phyloP scores from a whole-genome alignment of 2,329 filamentous ascomycete species.

The Epicoccum nigrum region DNA sequence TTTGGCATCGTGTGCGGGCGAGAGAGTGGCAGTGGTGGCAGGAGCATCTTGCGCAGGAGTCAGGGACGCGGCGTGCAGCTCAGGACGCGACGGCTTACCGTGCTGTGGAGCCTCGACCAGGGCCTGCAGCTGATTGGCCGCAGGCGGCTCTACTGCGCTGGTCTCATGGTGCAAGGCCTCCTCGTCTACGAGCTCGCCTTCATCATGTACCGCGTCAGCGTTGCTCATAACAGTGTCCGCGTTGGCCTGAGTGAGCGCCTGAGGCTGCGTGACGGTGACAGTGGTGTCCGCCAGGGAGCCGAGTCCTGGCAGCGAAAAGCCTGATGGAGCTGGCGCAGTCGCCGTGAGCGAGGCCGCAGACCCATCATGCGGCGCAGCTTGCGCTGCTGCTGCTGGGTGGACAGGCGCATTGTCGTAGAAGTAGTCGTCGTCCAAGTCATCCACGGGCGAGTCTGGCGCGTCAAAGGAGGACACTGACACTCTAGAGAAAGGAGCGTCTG shows the following conservation, averaged over 20 bases:
- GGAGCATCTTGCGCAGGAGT: constrained; percentile 31
- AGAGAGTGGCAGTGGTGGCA: constrained; percentile 20
- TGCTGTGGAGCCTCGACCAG: constrained; percentile 33
- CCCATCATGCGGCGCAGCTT: constrained; percentile 25
- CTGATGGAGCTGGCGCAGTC: constrained; percentile 32
- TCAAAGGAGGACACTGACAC: constrained; percentile 43
- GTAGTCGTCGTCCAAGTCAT: constrained; percentile 50
- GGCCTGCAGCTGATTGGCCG: constrained; percentile 30
- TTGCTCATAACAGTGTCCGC: constrained; percentile 23
- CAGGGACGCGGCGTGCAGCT: constrained; percentile 29
- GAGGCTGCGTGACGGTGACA: constrained; percentile 27
- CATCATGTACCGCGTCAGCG: constrained; percentile 34
- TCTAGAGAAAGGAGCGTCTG: constrained; percentile 46
- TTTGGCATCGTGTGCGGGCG: constrained; percentile 22
- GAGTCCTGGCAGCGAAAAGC: constrained; percentile 45
- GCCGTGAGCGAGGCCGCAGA: constrained; percentile 26
- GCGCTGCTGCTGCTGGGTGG: constrained; percentile 32
- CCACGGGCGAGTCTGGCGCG: constrained; percentile 47
- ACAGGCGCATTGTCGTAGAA: constrained; percentile 46
- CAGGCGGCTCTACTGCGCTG: constrained; percentile 26
- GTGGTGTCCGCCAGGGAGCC: constrained; percentile 36
- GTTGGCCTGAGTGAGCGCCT: constrained; percentile 24
- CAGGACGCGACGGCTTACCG: constrained; percentile 34
- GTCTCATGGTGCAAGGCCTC: constrained; percentile 39
- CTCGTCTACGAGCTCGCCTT: constrained; percentile 44